Conservation (phyloP, 352 stramenopile species). For the Globisporangium nunn region DNA sequence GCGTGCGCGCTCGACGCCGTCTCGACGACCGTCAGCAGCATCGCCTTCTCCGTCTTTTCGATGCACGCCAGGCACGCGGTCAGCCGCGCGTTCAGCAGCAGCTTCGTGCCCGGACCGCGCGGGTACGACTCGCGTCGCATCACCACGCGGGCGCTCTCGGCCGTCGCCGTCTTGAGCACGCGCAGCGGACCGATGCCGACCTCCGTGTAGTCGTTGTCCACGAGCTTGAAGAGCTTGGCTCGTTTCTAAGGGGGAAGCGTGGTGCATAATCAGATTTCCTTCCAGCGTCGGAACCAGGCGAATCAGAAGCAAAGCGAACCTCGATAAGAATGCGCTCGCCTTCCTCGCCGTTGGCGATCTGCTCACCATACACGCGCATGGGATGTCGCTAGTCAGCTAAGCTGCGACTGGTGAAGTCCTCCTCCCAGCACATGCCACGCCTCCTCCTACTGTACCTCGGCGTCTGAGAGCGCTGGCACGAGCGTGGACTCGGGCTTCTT, state of each 20-base stretch:
- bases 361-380: not conserved
- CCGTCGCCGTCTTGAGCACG: constrained; percentile 40
- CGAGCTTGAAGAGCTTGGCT: constrained; percentile 74
- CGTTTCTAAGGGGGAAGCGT: constrained; percentile 36
- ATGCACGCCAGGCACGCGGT: constrained; percentile 53
- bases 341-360: constrained; percentile 62
- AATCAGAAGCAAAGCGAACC: constrained; percentile 18
- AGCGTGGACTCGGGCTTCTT: constrained; percentile 41
- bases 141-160: constrained; percentile 44
- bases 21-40: constrained; percentile 63
- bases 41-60: constrained; percentile 72
- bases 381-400: not conserved
- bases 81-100: constrained; percentile 67
- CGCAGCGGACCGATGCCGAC: constrained; percentile 69
- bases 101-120: constrained; percentile 62
- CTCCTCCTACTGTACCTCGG: constrained; percentile 30
- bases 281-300: too few species aligned
- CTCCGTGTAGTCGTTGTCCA: constrained; percentile 66
- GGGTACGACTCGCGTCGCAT: constrained; percentile 78
- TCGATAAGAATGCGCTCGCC: constrained; percentile 60
- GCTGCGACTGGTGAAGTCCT: too few species aligned
- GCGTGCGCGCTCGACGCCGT: constrained; percentile 16
- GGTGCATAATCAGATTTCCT: too few species aligned
- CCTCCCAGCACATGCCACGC: too few species aligned
- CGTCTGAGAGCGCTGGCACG: constrained; percentile 52